Conservation (phyloP, 2,329 filamentous ascomycete genomes). For the Penicillium sp. region DNA sequence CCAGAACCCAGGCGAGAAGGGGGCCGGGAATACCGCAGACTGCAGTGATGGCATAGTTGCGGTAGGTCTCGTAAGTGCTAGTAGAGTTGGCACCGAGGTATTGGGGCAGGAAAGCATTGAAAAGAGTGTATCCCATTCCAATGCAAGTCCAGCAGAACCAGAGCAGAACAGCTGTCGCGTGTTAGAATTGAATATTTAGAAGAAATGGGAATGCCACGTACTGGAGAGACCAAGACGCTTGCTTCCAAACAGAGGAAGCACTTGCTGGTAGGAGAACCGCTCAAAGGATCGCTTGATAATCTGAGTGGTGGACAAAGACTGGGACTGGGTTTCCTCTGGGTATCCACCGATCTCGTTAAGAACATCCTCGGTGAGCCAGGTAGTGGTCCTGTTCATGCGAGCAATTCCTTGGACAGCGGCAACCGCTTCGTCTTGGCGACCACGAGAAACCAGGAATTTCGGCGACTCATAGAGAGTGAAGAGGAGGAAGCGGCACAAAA, state of each 20-base stretch:
- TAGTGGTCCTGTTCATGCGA: conserved; percentile 60
- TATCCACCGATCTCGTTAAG: conserved; percentile 52
- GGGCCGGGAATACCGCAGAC: conserved; percentile 71
- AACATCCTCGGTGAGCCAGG: conserved; percentile 69
- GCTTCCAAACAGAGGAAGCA: conserved; percentile 57
- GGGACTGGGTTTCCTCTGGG: conserved; percentile 37
- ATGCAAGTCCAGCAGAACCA: conserved; percentile 81
- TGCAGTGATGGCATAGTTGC: conserved; percentile 76
- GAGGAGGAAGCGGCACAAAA: conserved; percentile 65
- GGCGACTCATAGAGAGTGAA: conserved; percentile 78
- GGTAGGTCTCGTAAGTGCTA: conserved; percentile 52
- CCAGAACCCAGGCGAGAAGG: conserved; percentile 66
- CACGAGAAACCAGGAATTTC: conserved; percentile 72
- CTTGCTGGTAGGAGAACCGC: conserved; percentile 61
- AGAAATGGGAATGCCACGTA: conserved; percentile 26
- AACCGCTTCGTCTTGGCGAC: conserved; percentile 71
- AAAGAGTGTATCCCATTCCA: conserved; percentile 80
- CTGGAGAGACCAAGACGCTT: conserved; percentile 46
- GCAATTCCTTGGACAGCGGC: conserved; percentile 74
- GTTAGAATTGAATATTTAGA: conserved; percentile 10
- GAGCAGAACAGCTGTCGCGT: conserved; percentile 42
- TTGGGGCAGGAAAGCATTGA: conserved; percentile 85
- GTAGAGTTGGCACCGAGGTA: conserved; percentile 52
- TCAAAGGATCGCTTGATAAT: conserved; percentile 56
- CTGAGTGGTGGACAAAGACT: conserved; percentile 40